Conservation (phyloP, 805 yeast genomes). For the Saturnispora mendoncae region DNA sequence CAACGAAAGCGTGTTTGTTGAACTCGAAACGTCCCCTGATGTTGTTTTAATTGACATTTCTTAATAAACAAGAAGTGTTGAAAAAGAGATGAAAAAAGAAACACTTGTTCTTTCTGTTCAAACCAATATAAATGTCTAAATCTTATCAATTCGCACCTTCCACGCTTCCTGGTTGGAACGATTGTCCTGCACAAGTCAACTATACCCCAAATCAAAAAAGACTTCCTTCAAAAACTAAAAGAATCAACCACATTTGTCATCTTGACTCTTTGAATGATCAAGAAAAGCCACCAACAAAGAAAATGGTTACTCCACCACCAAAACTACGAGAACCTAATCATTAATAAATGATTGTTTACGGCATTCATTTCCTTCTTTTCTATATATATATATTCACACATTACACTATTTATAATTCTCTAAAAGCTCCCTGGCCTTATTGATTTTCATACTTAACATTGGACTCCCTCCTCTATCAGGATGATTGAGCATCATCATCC, state of each 20-base stretch:
- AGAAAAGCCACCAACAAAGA: constrained; percentile 1
- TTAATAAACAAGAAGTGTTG: constrained; percentile 2
- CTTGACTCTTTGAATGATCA: constrained; percentile 3
- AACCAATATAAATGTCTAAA: constrained; percentile 11
- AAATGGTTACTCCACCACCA: too few relatives aligned
- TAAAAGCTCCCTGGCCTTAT: constrained; percentile 74
- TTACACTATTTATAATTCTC: too few relatives aligned
- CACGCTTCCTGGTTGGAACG: constrained; percentile 48
- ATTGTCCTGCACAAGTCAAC: constrained; percentile 35
- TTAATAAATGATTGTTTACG: too few relatives aligned
- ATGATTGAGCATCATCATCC: constrained; percentile 72
- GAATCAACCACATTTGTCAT: constrained; percentile 9
- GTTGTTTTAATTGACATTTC: constrained; percentile 13
- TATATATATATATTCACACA: too few relatives aligned
- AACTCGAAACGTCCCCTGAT: neutral
- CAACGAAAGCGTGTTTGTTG: constrained; percentile 9
- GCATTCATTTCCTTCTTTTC: too few relatives aligned
- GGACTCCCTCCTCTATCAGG: constrained; percentile 89
- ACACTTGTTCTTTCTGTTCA: neutral
- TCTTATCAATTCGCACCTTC: constrained; percentile 24
- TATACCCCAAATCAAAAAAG: neutral
- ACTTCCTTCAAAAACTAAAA: constrained; percentile 2
- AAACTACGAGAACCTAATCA: too few relatives aligned
- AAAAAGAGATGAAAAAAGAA: neutral
- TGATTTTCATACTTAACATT: constrained; percentile 72